These are phyloP conservation scores for Hymenoscyphus albidus DNA, from an alignment of 2,329 filamentous ascomycete species.

Conservation along the genomic window DNA sequence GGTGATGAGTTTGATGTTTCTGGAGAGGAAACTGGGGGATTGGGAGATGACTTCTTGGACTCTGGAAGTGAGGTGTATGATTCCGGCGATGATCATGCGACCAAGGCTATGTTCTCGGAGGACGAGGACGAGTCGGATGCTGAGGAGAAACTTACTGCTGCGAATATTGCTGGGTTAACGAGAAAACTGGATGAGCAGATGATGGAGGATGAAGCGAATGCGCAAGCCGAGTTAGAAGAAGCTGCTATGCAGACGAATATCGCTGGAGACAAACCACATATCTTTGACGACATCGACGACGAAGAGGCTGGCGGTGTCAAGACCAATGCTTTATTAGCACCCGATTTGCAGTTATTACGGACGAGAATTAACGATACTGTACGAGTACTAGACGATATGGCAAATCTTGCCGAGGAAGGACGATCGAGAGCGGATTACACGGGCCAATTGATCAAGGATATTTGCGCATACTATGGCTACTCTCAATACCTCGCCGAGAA, in stretches of 20 bases:
- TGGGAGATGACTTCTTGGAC: slow-evolving; percentile 58
- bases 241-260: slow-evolving; percentile 92
- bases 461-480: slow-evolving; percentile 96
- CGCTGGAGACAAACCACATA: slow-evolving; percentile 65
- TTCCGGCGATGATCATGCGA: slow-evolving; percentile 53
- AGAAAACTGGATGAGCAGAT: slow-evolving; percentile 75
- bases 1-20: slow-evolving; percentile 42
- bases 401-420: slow-evolving; percentile 72
- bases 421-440: slow-evolving; percentile 87
- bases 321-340: slow-evolving; percentile 65
- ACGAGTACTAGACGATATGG: slow-evolving; percentile 84
- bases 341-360: slow-evolving; percentile 84
- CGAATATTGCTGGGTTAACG: slow-evolving; percentile 91
- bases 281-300: slow-evolving; percentile 56
- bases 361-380: slow-evolving; percentile 90
- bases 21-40: slow-evolving; percentile 33
- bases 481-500: slow-evolving; percentile 93
- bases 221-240: slow-evolving; percentile 81
- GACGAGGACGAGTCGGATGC: slow-evolving; percentile 86
- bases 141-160: slow-evolving; percentile 87
- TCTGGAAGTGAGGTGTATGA: slow-evolving; percentile 39
- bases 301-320: slow-evolving; percentile 58
- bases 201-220: slow-evolving; percentile 76
- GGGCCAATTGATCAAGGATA: slow-evolving; percentile 79
- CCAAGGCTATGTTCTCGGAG: slow-evolving; percentile 81